Conservation (phyloP, 2,329 filamentous ascomycete genomes). For the Neonectria neomacrospora region DNA sequence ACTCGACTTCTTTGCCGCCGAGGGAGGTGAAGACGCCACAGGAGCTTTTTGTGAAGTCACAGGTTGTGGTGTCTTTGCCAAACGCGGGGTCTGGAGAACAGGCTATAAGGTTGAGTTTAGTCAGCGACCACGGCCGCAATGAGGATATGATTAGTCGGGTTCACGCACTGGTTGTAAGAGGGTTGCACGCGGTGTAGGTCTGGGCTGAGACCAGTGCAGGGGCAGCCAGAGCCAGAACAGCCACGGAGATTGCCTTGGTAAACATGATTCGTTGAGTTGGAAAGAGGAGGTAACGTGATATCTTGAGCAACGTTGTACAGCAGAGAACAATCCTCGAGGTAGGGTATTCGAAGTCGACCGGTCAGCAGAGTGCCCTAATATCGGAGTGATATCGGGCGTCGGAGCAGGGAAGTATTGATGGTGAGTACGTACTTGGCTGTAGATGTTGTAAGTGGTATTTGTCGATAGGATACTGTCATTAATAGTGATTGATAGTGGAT, state of each 20-base stretch:
- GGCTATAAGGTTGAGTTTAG: constrained; percentile 29
- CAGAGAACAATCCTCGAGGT: not conserved
- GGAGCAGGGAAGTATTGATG: not conserved
- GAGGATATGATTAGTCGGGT: too few species aligned
- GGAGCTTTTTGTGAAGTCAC: constrained; percentile 74
- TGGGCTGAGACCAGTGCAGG: not conserved
- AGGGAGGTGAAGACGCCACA: constrained; percentile 53
- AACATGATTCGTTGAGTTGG: not conserved
- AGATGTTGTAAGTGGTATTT: not conserved
- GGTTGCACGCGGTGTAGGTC: not conserved
- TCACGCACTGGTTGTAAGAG: not conserved
- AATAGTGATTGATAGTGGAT: not conserved
- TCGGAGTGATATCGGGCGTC: not conserved
- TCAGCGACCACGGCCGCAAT: not conserved
- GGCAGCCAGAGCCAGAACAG: not conserved
- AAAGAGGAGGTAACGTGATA: not conserved
- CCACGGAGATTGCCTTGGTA: not conserved
- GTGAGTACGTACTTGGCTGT: not conserved
- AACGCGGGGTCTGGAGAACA: constrained; percentile 76
- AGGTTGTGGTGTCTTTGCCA: constrained; percentile 64
- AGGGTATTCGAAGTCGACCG: not conserved
- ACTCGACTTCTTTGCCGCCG: constrained; percentile 41
- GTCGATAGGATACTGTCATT: not conserved
- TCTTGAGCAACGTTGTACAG: not conserved
- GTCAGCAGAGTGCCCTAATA: not conserved